Percentiles rank a stretch among this genome's conserved stretches.
Evolutionary conservation across 257 asterid genomes (phyloP).

Genomic region (Lycium barbarum): DNA sequence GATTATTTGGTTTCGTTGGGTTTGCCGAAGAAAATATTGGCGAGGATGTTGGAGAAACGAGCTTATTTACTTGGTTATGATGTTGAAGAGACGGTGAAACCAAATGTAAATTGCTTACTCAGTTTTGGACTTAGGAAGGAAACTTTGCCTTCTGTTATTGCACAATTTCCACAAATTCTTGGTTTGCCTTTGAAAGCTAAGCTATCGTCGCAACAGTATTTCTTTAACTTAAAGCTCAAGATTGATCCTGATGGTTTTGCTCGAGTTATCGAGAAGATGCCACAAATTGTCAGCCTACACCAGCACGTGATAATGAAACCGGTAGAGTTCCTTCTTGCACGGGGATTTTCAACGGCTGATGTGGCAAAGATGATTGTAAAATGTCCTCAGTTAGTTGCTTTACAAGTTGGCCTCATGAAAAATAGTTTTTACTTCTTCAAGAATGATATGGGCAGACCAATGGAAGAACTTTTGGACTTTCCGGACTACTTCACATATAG

Average conservation of each 20-base stretch:
- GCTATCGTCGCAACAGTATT: constrained; percentile 81
- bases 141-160: constrained; percentile 65
- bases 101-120: constrained; percentile 79
- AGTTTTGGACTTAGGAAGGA: constrained; percentile 82
- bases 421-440: constrained; percentile 85
- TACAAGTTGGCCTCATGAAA: constrained; percentile 85
- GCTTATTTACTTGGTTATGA: constrained; percentile 81
- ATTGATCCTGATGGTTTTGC: constrained; percentile 89
- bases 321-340: constrained; percentile 72
- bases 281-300: constrained; percentile 81
- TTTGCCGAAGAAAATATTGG: constrained; percentile 70
- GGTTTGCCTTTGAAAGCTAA: constrained; percentile 94
- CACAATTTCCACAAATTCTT: constrained; percentile 86
- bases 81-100: constrained; percentile 82
- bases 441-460: constrained; percentile 77
- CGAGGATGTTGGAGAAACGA: constrained; percentile 89
- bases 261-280: constrained; percentile 74
- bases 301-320: constrained; percentile 86
- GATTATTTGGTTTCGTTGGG: constrained; percentile 89
- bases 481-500: constrained; percentile 93
- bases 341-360: constrained; percentile 59
- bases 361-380: constrained; percentile 79
- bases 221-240: constrained; percentile 87
- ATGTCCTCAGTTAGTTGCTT: constrained; percentile 87
- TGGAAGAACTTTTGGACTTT: constrained; percentile 77